Conservation (phyloP, 1,284 basidiomycete species). For the Cryptococcus sp. region DNA sequence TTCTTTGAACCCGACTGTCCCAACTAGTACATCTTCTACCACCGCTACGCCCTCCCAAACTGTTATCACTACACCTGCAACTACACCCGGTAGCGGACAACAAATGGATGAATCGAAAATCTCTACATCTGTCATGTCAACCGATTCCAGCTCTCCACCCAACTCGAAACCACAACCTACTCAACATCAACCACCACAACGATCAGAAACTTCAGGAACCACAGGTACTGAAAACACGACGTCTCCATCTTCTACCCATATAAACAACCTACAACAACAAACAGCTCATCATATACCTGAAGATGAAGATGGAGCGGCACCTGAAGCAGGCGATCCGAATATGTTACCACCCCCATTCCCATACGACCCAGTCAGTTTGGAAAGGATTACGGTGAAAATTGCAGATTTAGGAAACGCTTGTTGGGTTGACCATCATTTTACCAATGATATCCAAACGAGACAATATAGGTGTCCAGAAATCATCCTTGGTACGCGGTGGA, state of each 20-base stretch:
- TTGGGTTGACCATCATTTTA: slow-evolving; percentile 53
- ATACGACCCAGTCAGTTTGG: slow-evolving; percentile 57
- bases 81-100: slow-evolving; percentile 39
- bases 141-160: slow-evolving; percentile 26
- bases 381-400: slow-evolving; percentile 97
- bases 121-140: slow-evolving; percentile 37
- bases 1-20: slow-evolving; percentile 8
- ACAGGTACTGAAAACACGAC: slow-evolving; percentile 3
- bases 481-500: slow-evolving; percentile 88
- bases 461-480: slow-evolving; percentile 98
- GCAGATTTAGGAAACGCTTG: slow-evolving; percentile 87
- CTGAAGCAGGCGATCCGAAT: slow-evolving; percentile 54
- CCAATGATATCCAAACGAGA: slow-evolving; percentile 67
- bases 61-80: slow-evolving; percentile 39
- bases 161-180: slow-evolving; percentile 1
- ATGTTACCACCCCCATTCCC: slow-evolving; percentile 54
- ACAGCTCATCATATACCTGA: slow-evolving; percentile 30
- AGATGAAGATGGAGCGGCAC: slow-evolving; percentile 33
- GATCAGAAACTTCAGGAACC: slow-evolving; percentile 9
- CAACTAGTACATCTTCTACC: slow-evolving; percentile 18
- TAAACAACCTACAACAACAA: slow-evolving; percentile 37
- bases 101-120: slow-evolving; percentile 44
- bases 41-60: slow-evolving; percentile 38
- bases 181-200: not conserved
- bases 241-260: slow-evolving; percentile 26